phyloP scores from a whole-genome alignment of 257 asterid genomes.

The Orobanche coerulescens region DNA sequence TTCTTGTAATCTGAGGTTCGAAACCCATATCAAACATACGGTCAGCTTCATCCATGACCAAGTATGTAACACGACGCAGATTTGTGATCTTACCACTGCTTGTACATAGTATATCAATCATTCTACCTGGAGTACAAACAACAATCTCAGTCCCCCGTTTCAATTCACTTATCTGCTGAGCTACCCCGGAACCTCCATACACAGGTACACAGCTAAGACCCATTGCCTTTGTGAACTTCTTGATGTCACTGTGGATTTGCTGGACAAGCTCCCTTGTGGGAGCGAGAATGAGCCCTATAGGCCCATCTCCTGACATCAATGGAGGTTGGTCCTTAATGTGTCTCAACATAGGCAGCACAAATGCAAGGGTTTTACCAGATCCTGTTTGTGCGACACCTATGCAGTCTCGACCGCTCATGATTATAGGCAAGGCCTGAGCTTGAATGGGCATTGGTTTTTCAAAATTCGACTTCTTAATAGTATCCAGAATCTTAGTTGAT shows the following conservation, averaged over 20 bases:
- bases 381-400: constrained; percentile 92
- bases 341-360: constrained; percentile 88
- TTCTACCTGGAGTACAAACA: constrained; percentile 92
- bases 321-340: constrained; percentile 90
- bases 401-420: constrained; percentile 94
- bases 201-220: constrained; percentile 82
- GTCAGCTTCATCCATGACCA: constrained; percentile 96
- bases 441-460: constrained; percentile 84
- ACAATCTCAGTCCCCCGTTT: constrained; percentile 89
- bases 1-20: constrained; percentile 88
- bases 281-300: constrained; percentile 87
- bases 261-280: constrained; percentile 95
- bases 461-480: constrained; percentile 59
- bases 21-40: constrained; percentile 97
- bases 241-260: constrained; percentile 76
- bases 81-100: constrained; percentile 85
- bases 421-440: constrained; percentile 84
- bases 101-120: constrained; percentile 88
- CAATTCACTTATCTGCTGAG: constrained; percentile 85
- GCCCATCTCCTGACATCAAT: constrained; percentile 79
- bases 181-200: constrained; percentile 92
- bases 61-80: constrained; percentile 80
- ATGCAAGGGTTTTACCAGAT: constrained; percentile 86
- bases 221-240: constrained; percentile 61
- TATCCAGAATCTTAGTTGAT: constrained; percentile 68